A percentile compares a stretch with the other conserved stretches of the same genome.
These are phyloP conservation scores for Eucalyptus guilfoylei DNA, from an alignment of 345 rosid species.

Conservation along the genomic window DNA sequence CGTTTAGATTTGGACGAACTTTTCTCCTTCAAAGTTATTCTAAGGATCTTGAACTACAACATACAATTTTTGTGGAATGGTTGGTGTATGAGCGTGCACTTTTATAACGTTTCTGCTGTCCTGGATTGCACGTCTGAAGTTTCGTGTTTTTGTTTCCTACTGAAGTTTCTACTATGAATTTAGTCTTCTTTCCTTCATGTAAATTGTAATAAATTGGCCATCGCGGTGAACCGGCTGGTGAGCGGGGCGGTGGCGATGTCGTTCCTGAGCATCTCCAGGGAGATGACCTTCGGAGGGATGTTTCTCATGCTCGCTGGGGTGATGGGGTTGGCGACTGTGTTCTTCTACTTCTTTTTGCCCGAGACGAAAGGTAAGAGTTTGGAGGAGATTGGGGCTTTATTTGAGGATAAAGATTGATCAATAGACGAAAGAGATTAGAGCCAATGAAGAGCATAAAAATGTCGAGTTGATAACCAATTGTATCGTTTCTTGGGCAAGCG, in stretches of 20 bases:
- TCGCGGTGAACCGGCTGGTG: conserved; percentile 50
- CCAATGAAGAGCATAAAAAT: no score
- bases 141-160: no score
- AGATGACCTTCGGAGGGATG: conserved; percentile 40
- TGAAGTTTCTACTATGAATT: no score
- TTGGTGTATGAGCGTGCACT: no score
- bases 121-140: no score
- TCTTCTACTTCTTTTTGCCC: conserved; percentile 38
- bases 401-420: conserved; percentile 10
- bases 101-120: no score
- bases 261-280: conserved; percentile 23
- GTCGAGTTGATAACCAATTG: background rate
- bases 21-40: no score
- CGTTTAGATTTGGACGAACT: no score
- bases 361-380: conserved; percentile 59
- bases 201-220: conserved; percentile 2
- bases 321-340: conserved; percentile 21
- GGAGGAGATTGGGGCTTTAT: conserved; percentile 43
- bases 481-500: background rate
- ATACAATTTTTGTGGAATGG: no score
- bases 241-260: conserved; percentile 64
- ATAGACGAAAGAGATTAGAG: background rate
- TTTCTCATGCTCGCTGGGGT: conserved; percentile 42
- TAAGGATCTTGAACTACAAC: no score
- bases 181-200: no score